A percentile compares a stretch with the other conserved stretches of the same genome.
These are phyloP conservation scores for Sherardia arvensis DNA, from an alignment of 257 asterid genomes.

Conservation along the genomic window DNA sequence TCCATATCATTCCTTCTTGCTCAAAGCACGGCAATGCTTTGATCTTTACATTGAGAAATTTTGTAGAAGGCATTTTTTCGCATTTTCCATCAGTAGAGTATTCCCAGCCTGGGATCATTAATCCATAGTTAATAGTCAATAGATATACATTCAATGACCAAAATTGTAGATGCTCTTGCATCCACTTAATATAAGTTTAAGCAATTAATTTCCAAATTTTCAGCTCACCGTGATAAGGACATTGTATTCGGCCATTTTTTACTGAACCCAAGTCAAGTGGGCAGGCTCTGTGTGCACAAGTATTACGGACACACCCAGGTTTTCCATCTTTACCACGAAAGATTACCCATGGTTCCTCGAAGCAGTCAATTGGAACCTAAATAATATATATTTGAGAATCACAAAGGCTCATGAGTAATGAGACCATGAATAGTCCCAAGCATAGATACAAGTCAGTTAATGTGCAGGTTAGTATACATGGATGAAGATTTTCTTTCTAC, in stretches of 20 bases:
- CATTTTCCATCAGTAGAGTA: constrained; percentile 87
- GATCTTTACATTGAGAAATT: constrained; percentile 52
- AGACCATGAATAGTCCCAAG: background rate
- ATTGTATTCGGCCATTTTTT: constrained; percentile 82
- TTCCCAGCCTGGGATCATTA: constrained; percentile 72
- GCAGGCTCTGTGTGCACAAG: constrained; percentile 97
- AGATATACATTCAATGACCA: background rate
- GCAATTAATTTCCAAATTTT: background rate
- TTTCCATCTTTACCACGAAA: constrained; percentile 88
- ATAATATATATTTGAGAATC: background rate
- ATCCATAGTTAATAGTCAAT: constrained; percentile 13
- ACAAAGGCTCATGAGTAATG: background rate
- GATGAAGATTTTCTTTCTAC: too few relatives aligned
- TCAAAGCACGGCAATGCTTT: constrained; percentile 84
- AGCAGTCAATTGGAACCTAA: constrained; percentile 86
- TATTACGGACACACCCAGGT: constrained; percentile 85
- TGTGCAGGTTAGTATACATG: background rate
- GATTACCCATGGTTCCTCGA: constrained; percentile 94
- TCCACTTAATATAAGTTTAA: background rate
- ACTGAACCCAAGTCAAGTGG: constrained; percentile 92
- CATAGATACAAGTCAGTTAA: background rate
- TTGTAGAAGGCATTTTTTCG: constrained; percentile 95
- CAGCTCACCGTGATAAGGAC: constrained; percentile 90
- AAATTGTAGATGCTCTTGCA: background rate
- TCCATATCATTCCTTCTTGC: constrained; percentile 92